Percentiles rank a stretch among this genome's conserved stretches.
phyloP scores from a whole-genome alignment of 2,329 filamentous ascomycete genomes.

The Byssothecium circinans region DNA sequence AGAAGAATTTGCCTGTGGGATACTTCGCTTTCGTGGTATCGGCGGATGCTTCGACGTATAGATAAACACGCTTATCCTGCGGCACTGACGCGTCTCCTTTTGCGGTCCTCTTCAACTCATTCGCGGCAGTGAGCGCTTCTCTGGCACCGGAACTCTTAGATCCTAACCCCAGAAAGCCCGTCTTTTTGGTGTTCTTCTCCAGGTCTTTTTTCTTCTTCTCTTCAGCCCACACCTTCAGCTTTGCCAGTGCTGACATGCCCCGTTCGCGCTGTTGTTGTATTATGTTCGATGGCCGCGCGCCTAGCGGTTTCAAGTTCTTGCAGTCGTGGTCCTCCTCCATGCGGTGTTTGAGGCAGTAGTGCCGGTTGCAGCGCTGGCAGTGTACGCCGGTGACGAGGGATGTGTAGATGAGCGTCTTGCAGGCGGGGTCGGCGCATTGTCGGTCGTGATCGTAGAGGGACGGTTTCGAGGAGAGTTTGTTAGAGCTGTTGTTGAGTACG shows the following conservation, averaged over 20 bases:
- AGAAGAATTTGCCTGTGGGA: conserved; percentile 62
- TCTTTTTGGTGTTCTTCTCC: conserved; percentile 43
- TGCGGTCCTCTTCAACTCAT: conserved; percentile 79
- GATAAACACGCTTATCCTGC: conserved; percentile 81
- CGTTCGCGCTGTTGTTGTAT: conserved; percentile 59
- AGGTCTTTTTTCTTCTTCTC: conserved; percentile 74
- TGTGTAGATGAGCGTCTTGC: conserved; percentile 73
- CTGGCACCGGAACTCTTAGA: conserved; percentile 50
- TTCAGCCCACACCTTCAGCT: conserved; percentile 77
- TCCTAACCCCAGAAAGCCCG: conserved; percentile 27
- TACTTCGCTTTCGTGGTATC: conserved; percentile 82
- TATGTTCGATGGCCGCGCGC: conserved; percentile 51
- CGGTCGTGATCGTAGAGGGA: conserved; percentile 64
- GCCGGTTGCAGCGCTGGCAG: conserved; percentile 69
- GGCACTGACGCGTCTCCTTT: conserved; percentile 87
- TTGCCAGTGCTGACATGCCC: conserved; percentile 73
- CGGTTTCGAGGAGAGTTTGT: conserved; percentile 50
- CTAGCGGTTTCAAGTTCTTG: conserved; percentile 67
- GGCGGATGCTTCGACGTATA: conserved; percentile 87
- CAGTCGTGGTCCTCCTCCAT: conserved; percentile 83
- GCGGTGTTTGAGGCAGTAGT: conserved; percentile 78
- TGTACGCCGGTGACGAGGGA: conserved; percentile 68
- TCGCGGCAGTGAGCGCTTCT: conserved; percentile 68
- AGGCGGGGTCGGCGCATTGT: conserved; percentile 66
- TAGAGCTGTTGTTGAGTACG: conserved; percentile 34